phyloP scores from a whole-genome alignment of 2,329 filamentous ascomycete genomes.

The Mycosphaerella sp. region DNA sequence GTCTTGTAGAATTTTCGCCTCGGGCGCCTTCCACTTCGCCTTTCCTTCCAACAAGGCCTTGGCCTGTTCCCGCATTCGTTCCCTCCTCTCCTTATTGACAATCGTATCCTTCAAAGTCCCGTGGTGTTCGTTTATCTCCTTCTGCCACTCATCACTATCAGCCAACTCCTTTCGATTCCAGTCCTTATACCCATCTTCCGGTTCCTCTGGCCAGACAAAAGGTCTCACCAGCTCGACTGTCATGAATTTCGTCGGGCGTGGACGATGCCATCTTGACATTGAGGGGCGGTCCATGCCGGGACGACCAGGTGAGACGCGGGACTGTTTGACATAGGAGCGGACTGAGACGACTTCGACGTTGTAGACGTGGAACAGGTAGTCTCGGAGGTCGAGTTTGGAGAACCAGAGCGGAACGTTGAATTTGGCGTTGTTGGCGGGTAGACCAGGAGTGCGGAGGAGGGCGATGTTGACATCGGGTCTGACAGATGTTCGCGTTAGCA shows the following conservation, averaged over 20 bases:
- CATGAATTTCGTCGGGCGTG: conserved; percentile 79
- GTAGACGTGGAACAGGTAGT: conserved; percentile 89
- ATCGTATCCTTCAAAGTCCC: conserved; percentile 26
- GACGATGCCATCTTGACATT: conserved; percentile 57
- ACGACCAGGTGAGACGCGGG: conserved; percentile 52
- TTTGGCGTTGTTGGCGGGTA: conserved; percentile 73
- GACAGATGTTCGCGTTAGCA: conserved; percentile 12
- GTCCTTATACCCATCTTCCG: conserved; percentile 50
- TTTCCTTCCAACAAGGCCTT: conserved; percentile 55
- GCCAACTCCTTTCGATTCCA: conserved; percentile 30
- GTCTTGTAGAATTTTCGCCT: background rate
- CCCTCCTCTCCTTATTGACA: conserved; percentile 38
- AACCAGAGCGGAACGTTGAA: conserved; percentile 88
- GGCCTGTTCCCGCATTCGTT: conserved; percentile 53
- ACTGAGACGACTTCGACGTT: conserved; percentile 64
- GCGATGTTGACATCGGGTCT: conserved; percentile 79
- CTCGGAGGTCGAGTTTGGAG: conserved; percentile 93
- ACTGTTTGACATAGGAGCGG: conserved; percentile 71
- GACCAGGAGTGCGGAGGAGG: conserved; percentile 64
- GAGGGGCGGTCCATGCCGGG: conserved; percentile 22
- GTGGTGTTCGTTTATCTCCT: conserved; percentile 20
- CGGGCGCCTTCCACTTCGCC: conserved; percentile 48
- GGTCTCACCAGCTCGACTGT: conserved; percentile 80
- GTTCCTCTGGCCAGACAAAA: conserved; percentile 77
- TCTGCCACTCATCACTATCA: conserved; percentile 33